Evolutionary conservation across 768 basidiomycete genomes (phyloP).

Genomic region (Pseudohyphozyma bogoriensis): DNA sequence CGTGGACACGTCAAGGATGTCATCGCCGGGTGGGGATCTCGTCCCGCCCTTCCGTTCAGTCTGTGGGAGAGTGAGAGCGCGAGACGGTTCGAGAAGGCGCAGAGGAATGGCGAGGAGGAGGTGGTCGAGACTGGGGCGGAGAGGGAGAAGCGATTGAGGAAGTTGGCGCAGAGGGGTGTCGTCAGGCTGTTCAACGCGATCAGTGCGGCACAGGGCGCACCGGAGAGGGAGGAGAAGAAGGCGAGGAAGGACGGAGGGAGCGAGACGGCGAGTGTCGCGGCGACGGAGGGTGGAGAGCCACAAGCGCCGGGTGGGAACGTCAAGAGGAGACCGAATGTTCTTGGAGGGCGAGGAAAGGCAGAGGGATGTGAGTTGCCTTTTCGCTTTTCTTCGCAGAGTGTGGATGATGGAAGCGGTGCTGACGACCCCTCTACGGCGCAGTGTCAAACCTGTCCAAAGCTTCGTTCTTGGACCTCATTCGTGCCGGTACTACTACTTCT

Average conservation of each 20-base stretch:
- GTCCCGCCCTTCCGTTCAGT: slow-evolving; percentile 29
- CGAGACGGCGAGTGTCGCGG: slow-evolving; percentile 6
- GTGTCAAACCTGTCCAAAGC: slow-evolving; percentile 34
- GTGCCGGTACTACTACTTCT: slow-evolving; percentile 14
- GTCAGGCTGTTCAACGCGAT: slow-evolving; percentile 35
- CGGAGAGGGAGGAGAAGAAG: slow-evolving; percentile 25
- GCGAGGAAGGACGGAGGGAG: slow-evolving; percentile 25
- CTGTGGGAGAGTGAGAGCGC: slow-evolving; percentile 28
- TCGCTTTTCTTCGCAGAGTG: too few species aligned
- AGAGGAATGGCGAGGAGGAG: slow-evolving; percentile 9
- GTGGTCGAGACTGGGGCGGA: slow-evolving; percentile 30
- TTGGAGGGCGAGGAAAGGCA: slow-evolving; percentile 30
- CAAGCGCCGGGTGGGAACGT: slow-evolving; percentile 6
- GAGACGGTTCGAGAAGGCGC: slow-evolving; percentile 15
- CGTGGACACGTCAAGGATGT: slow-evolving; percentile 34
- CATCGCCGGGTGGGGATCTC: slow-evolving; percentile 32
- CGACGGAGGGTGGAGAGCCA: background rate
- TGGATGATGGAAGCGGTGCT: too few species aligned
- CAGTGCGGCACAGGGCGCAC: slow-evolving; percentile 26
- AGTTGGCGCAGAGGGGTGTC: slow-evolving; percentile 34
- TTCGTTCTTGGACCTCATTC: slow-evolving; percentile 33
- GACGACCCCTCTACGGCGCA: too few species aligned
- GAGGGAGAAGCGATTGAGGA: slow-evolving; percentile 33
- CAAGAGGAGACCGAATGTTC: slow-evolving; percentile 29
- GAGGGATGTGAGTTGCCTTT: slow-evolving; percentile 29